Conservation (phyloP, 768 basidiomycete genomes). For the Rhodotorula babjevae region DNA sequence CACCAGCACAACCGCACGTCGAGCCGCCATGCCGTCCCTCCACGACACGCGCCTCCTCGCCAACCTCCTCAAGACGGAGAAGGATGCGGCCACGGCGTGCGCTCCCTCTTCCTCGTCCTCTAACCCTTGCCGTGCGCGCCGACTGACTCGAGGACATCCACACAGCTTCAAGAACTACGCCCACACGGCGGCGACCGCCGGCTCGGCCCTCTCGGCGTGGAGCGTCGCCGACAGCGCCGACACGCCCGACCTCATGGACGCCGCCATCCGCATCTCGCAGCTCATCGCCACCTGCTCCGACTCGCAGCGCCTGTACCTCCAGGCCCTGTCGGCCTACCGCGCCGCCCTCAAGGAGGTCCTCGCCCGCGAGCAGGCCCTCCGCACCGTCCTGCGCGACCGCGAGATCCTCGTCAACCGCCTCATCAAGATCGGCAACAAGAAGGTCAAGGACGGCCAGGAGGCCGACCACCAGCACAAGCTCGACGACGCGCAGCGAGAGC, state of each 20-base stretch:
- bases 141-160: neutral
- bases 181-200: slow-evolving; percentile 27
- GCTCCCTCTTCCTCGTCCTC: neutral
- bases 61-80: slow-evolving; percentile 39
- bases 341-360: slow-evolving; percentile 41
- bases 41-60: slow-evolving; percentile 35
- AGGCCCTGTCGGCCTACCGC: slow-evolving; percentile 39
- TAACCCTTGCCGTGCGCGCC: too few relatives aligned
- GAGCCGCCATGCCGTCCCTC: slow-evolving; percentile 8
- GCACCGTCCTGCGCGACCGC: slow-evolving; percentile 42
- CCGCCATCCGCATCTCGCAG: slow-evolving; percentile 33
- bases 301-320: slow-evolving; percentile 39
- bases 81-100: slow-evolving; percentile 30
- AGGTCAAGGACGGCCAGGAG: slow-evolving; percentile 24
- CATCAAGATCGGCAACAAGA: slow-evolving; percentile 43
- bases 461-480: slow-evolving; percentile 31
- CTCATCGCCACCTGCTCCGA: slow-evolving; percentile 35
- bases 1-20: too few relatives aligned
- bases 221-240: slow-evolving; percentile 36
- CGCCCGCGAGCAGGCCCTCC: slow-evolving; percentile 39
- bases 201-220: slow-evolving; percentile 36
- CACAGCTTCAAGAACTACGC: slow-evolving; percentile 38
- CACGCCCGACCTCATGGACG: slow-evolving; percentile 40
- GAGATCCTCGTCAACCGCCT: slow-evolving; percentile 43
- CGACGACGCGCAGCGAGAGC: slow-evolving; percentile 41